phyloP scores from a whole-genome alignment of 176 grass and related monocot species.

The Bolboschoenus planiculmis region DNA sequence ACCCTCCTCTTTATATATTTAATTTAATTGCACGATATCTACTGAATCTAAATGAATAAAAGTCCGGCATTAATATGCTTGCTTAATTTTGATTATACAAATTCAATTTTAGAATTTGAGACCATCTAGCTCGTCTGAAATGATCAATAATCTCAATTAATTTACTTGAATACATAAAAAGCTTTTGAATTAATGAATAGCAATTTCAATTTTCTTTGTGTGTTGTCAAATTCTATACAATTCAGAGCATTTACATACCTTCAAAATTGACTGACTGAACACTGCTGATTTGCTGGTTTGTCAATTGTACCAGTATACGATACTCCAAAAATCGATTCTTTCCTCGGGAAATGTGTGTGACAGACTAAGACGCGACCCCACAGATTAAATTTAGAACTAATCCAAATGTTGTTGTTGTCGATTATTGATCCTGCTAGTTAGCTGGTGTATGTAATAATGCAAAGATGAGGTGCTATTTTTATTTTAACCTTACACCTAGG shows the following conservation, averaged over 20 bases:
- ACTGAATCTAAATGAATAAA: neutral
- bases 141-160: too few species aligned
- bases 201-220: too few species aligned
- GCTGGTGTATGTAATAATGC: neutral
- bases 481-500: neutral
- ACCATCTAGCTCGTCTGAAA: neutral
- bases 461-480: slow-evolving; percentile 1
- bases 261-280: neutral
- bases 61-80: neutral
- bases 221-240: too few species aligned
- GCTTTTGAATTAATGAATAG: too few species aligned
- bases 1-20: too few species aligned
- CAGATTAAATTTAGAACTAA: slow-evolving; percentile 8
- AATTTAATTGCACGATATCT: too few species aligned
- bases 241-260: too few species aligned
- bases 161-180: too few species aligned
- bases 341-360: neutral
- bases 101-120: neutral
- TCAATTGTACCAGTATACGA: neutral
- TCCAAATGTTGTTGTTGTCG: neutral
- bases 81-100: neutral
- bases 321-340: neutral
- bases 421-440: neutral
- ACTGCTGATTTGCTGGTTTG: neutral
- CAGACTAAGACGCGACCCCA: neutral